Conservation (phyloP, 2,329 filamentous ascomycete genomes). For the Pseudogymnoascus sp. region DNA sequence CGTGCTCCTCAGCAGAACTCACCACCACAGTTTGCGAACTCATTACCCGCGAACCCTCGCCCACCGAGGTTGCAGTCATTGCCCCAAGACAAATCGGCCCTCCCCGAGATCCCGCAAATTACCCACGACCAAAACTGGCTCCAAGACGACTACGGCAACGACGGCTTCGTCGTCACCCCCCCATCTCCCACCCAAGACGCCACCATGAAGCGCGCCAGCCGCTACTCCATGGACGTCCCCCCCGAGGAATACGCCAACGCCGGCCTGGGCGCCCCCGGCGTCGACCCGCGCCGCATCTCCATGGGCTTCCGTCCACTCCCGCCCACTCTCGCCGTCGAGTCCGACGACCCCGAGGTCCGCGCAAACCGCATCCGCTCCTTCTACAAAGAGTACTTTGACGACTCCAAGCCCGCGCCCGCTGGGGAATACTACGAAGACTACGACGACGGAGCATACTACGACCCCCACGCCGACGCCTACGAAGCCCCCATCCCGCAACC, state of each 20-base stretch:
- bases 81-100: slow-evolving; percentile 27
- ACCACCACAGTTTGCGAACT: slow-evolving; percentile 22
- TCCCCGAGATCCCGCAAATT: slow-evolving; percentile 17
- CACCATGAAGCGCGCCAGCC: slow-evolving; percentile 19
- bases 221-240: slow-evolving; percentile 29
- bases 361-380: slow-evolving; percentile 97
- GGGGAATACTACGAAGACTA: slow-evolving; percentile 66
- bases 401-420: slow-evolving; percentile 45
- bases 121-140: slow-evolving; percentile 28
- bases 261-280: slow-evolving; percentile 45
- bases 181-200: slow-evolving; percentile 31
- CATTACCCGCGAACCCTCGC: slow-evolving; percentile 25
- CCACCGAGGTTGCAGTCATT: slow-evolving; percentile 31
- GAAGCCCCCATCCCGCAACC: slow-evolving; percentile 61
- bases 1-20: background rate
- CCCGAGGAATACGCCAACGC: slow-evolving; percentile 30
- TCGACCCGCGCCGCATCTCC: slow-evolving; percentile 51
- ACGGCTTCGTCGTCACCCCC: slow-evolving; percentile 37
- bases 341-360: slow-evolving; percentile 86
- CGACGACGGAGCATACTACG: slow-evolving; percentile 52
- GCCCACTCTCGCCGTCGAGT: slow-evolving; percentile 58
- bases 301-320: slow-evolving; percentile 77
- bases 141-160: slow-evolving; percentile 38
- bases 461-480: slow-evolving; percentile 55
- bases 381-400: slow-evolving; percentile 99